A percentile compares a stretch with the other conserved stretches of the same genome.
Evolutionary conservation across 2,329 filamentous ascomycete species (phyloP).

Genomic region (Aspergillus ochraceus): DNA sequence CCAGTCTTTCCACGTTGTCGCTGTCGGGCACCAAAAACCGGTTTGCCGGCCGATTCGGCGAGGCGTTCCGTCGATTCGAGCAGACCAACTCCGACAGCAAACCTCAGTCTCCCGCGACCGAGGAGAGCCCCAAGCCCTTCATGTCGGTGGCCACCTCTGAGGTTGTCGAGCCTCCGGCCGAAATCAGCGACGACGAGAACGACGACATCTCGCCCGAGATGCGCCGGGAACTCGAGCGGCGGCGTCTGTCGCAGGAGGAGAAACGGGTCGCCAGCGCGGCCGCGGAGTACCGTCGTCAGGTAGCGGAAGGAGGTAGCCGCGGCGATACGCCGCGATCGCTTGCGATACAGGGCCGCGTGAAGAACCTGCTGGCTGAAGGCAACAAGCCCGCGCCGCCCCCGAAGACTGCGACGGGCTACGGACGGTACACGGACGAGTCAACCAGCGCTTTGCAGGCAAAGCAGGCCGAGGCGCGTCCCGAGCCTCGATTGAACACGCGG

Average conservation of each 20-base stretch:
- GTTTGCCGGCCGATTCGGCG: constrained; percentile 84
- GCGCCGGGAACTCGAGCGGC: constrained; percentile 82
- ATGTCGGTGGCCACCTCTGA: constrained; percentile 77
- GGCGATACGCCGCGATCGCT: constrained; percentile 62
- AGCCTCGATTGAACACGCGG: constrained; percentile 23
- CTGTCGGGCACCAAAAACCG: constrained; percentile 76
- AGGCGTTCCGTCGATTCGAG: constrained; percentile 92
- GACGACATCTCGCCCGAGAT: constrained; percentile 79
- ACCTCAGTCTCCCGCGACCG: constrained; percentile 40
- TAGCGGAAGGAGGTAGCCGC: constrained; percentile 62
- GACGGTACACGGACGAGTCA: constrained; percentile 69
- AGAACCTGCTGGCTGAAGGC: constrained; percentile 77
- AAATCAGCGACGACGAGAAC: constrained; percentile 66
- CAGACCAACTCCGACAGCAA: constrained; percentile 45
- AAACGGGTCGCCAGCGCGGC: constrained; percentile 83
- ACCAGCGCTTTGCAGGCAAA: constrained; percentile 42
- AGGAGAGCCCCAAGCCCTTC: constrained; percentile 47
- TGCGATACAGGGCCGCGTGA: constrained; percentile 90
- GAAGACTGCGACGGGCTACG: constrained; percentile 85
- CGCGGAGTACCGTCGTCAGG: constrained; percentile 77
- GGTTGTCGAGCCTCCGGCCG: constrained; percentile 66
- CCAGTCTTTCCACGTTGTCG: constrained; percentile 68
- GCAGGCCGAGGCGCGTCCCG: constrained; percentile 28
- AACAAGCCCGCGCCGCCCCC: constrained; percentile 58
- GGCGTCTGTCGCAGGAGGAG: constrained; percentile 81